Evolutionary conservation across 768 basidiomycete genomes (phyloP).

Genomic region (Leucocoprinus birnbaumii): DNA sequence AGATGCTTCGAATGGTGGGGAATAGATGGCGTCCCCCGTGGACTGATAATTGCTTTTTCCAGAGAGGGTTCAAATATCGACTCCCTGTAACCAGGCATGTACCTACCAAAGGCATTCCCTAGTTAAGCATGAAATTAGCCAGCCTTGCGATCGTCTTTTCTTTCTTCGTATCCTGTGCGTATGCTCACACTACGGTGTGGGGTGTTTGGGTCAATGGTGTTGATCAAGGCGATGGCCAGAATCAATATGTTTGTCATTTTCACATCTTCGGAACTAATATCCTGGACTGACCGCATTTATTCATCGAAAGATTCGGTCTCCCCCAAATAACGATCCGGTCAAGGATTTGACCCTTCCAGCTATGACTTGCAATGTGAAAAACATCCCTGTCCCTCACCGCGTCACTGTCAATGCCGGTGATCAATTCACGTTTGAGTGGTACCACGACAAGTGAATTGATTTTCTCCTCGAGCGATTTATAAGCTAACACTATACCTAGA

Average conservation of each 20-base stretch:
- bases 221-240: slow-evolving; percentile 31
- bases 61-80: too few relatives aligned
- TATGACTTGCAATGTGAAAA: slow-evolving; percentile 32
- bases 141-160: slow-evolving; percentile 9
- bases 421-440: too few relatives aligned
- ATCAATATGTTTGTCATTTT: slow-evolving; percentile 20
- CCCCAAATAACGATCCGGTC: slow-evolving; percentile 32
- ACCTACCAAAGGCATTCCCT: too few relatives aligned
- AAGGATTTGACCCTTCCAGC: slow-evolving; percentile 29
- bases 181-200: slow-evolving; percentile 32
- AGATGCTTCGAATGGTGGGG: too few relatives aligned
- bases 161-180: slow-evolving; percentile 18
- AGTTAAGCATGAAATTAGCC: too few relatives aligned
- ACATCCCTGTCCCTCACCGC: slow-evolving; percentile 23
- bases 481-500: slow-evolving; percentile 13
- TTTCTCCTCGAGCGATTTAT: neutral
- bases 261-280: too few relatives aligned
- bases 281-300: too few relatives aligned
- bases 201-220: slow-evolving; percentile 35
- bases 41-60: too few relatives aligned
- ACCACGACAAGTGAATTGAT: too few relatives aligned
- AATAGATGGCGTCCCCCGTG: too few relatives aligned
- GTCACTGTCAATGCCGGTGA: slow-evolving; percentile 21
- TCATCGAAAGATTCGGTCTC: slow-evolving; percentile 35
- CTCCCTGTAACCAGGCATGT: too few relatives aligned